Evolutionary conservation across 2,329 filamentous ascomycete species (phyloP), one percentile per base, ranked within the genome.

Genomic region (Cladophialophora yegresii): DNA sequence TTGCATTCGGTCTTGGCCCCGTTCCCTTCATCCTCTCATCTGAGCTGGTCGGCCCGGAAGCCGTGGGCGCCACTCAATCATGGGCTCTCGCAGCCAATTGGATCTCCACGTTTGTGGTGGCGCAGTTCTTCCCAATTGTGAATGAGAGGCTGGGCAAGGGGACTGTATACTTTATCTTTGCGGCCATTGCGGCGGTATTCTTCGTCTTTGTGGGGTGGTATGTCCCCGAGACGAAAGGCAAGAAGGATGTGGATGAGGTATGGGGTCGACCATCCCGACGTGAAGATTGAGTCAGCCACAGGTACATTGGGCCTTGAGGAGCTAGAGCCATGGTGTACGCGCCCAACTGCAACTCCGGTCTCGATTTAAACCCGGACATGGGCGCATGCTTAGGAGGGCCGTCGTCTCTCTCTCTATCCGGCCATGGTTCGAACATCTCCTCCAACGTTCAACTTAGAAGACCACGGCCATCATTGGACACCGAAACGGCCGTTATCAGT

Each of bases 11-110:
- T 0, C 84, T 99, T 0, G 95, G 95, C 0, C 95, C 95, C 0
- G 91, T 99, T 0, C 95, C 95, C 0, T 99, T 98, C 76, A 96
- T 98, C 70, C 83, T 99, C 54, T 89, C 93, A 0, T 93, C 91
- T 1, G 95, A 98, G 77, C 85, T 98, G 2, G 95, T 98, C 0
- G 90, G 88, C 0, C 88, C 92, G 12, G 92, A 96, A 74, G 95
- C 93, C 0, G 92, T 97, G 0, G 93, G 93, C 1, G 92, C 93
- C 0, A 90, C 92, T 0, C 95, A 99, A 76, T 93, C 89, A 63
- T 96, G 92, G 85, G 90, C 89, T 0, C 78, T 98, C 78, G 91
- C 87, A 0, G 89, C 91, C 8, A 98, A 95, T 76, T 98, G 96
- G 82, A 83, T 91, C 36, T 90, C 93, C 0, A 98, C 93, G 0